Evolutionary conservation across 2,329 filamentous ascomycete genomes (phyloP).

Genomic region (Juglanconis juglandina): DNA sequence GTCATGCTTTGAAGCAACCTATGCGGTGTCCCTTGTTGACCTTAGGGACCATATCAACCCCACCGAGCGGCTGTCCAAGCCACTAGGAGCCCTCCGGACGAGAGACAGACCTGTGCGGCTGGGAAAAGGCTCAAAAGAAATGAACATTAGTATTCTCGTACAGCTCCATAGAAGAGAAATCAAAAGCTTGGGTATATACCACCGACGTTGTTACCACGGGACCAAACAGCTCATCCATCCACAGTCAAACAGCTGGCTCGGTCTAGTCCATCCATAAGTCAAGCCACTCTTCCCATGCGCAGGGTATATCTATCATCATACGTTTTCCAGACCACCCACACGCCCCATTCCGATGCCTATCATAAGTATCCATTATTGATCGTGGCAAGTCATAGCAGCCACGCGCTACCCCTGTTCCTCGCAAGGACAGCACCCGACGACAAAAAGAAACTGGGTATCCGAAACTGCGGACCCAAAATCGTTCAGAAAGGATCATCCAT

Average conservation of each 20-base stretch:
- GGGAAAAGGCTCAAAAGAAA: background rate
- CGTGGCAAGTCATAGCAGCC: no score
- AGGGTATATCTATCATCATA: no score
- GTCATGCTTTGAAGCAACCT: no score
- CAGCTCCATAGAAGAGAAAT: background rate
- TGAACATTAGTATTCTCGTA: background rate
- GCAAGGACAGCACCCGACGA: background rate
- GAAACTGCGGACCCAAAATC: background rate
- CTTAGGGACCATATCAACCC: background rate
- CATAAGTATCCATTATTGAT: no score
- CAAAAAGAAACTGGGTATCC: background rate
- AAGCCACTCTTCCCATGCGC: no score
- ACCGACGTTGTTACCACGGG: background rate
- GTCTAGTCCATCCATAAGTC: no score
- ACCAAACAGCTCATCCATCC: background rate
- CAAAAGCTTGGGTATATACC: background rate
- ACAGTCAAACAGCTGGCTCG: background rate
- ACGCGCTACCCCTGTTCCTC: no score
- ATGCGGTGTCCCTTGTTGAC: no score
- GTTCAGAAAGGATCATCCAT: slow-evolving; percentile 36
- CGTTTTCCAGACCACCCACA: no score
- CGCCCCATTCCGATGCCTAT: no score
- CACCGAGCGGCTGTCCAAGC: background rate
- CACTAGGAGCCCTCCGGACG: no score
- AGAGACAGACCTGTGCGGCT: no score